Evolutionary conservation across 257 asterid genomes (phyloP), one percentile per base, ranked within the genome.

Genomic region (Fraxinus cuspidata): DNA sequence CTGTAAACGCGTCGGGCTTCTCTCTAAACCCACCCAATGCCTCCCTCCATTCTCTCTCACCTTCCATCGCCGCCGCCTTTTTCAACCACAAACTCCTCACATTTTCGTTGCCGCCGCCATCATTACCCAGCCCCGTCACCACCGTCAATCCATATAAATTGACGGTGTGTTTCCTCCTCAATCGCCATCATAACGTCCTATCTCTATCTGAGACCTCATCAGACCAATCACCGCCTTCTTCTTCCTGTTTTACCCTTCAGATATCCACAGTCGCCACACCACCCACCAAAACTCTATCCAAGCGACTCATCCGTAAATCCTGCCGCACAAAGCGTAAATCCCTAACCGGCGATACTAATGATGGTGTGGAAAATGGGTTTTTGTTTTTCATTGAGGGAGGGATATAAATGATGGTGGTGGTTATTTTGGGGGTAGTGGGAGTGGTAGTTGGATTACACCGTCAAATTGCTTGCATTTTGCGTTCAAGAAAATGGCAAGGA

Each of bases 401-500:
- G 23, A 71, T 34, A 29, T 58, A 60, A 75, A 56, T 35, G 88
- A 86, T 10, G 89, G 74, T 38, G 47, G 47, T 71, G 83, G 90
- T 7, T 83, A 82, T 67, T 88, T 91, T 5, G 93, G 81, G 0
- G 75, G 80, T 31, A 79, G 82, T 49, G 82, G 96, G 68, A 56
- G 86, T 47, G 83, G 86, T 2, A 90, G 92, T 68, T 92, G 91
- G 97, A 87, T 93, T 23, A 92, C 90, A 32, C 81, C 92, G 80
- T 91, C 99, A 1, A 90, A 92, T 81, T 94, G 99, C 85, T 86
- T 94, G 90, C 92, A 89, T 79, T 94, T 90, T 37, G 90, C 97
- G 2, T 84, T 81, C 29, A 92, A 92, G 89, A 94, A 87, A 78
- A 87, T 92, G 77, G 87, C 79, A 80, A 90, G 90, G 88, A 79